Conservation (phyloP, 2,329 filamentous ascomycete genomes). For the Colletotrichum somersetense region DNA sequence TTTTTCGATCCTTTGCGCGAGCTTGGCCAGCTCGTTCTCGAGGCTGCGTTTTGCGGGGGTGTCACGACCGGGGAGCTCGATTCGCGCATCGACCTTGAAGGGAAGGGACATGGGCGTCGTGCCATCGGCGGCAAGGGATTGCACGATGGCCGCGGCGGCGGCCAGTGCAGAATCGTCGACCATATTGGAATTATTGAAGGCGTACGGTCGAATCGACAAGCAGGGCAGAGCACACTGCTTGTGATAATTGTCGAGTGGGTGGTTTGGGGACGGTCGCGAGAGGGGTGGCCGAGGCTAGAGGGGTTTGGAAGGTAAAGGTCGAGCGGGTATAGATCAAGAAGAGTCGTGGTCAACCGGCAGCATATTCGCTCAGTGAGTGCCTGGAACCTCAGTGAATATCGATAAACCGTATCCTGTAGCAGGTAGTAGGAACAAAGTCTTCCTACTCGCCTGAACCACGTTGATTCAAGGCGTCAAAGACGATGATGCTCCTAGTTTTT, state of each 20-base stretch:
- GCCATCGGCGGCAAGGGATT: constrained; percentile 62
- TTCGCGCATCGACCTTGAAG: constrained; percentile 58
- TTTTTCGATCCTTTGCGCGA: constrained; percentile 82
- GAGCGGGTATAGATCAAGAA: constrained; percentile 36
- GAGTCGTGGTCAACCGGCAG: constrained; percentile 38
- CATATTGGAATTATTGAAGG: constrained; percentile 52
- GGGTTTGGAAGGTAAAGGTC: constrained; percentile 18
- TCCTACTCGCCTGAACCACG: constrained; percentile 36
- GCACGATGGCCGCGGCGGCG: constrained; percentile 66
- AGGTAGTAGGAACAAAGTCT: constrained; percentile 13
- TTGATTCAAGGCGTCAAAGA: constrained; percentile 31
- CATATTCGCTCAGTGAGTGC: constrained; percentile 40
- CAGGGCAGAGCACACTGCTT: constrained; percentile 6
- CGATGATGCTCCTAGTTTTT: constrained; percentile 19
- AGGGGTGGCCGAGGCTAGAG: constrained; percentile 10
- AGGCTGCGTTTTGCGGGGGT: constrained; percentile 81
- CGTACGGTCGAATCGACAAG: constrained; percentile 13
- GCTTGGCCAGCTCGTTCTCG: constrained; percentile 84
- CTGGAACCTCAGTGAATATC: constrained; percentile 39
- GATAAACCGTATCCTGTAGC: constrained; percentile 8
- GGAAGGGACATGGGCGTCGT: constrained; percentile 55
- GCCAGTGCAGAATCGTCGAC: constrained; percentile 68
- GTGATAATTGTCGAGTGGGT: constrained; percentile 10
- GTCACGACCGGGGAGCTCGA: constrained; percentile 82
- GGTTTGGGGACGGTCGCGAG: constrained; percentile 6